Evolutionary conservation across 805 yeast species (phyloP).

Genomic region (Kodamaea kakaduensis): DNA sequence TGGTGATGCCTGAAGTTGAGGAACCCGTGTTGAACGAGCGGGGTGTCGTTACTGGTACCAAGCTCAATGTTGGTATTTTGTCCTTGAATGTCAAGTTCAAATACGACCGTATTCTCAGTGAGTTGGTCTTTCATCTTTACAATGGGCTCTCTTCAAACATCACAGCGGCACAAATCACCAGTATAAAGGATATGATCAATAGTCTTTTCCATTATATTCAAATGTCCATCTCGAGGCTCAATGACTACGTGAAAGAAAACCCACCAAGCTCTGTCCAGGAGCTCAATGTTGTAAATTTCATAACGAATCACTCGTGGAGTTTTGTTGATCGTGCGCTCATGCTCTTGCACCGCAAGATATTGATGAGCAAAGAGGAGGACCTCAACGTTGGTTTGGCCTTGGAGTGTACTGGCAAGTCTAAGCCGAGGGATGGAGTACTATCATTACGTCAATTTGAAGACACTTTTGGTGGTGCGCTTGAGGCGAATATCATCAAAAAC

Average conservation of each 20-base stretch:
- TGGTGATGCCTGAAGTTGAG: slow-evolving; percentile 49
- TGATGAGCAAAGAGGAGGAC: slow-evolving; percentile 26
- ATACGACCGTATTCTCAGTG: slow-evolving; percentile 50
- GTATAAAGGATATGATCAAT: slow-evolving; percentile 45
- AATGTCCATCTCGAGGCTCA: slow-evolving; percentile 42
- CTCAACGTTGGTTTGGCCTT: slow-evolving; percentile 1
- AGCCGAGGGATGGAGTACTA: slow-evolving; percentile 21
- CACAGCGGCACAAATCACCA: slow-evolving; percentile 38
- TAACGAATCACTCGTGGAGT: slow-evolving; percentile 46
- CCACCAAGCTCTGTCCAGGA: slow-evolving; percentile 38
- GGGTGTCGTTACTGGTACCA: slow-evolving; percentile 27
- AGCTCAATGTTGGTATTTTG: slow-evolving; percentile 43
- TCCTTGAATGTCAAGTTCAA: slow-evolving; percentile 52
- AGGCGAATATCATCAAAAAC: slow-evolving; percentile 36
- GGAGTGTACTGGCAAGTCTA: neutral
- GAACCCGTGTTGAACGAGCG: slow-evolving; percentile 30
- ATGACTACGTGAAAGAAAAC: slow-evolving; percentile 27
- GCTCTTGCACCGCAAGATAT: slow-evolving; percentile 40
- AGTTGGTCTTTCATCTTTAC: slow-evolving; percentile 47
- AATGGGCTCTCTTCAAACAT: slow-evolving; percentile 44
- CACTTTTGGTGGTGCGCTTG: slow-evolving; percentile 36
- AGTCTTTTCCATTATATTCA: slow-evolving; percentile 49
- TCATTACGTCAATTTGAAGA: slow-evolving; percentile 37
- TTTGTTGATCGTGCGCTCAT: slow-evolving; percentile 53
- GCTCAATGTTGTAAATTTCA: slow-evolving; percentile 45